Percentiles rank a stretch among this genome's conserved stretches.
Conservation (phyloP, 352 stramenopile genomes). For the Thalassiosira allenii region DNA sequence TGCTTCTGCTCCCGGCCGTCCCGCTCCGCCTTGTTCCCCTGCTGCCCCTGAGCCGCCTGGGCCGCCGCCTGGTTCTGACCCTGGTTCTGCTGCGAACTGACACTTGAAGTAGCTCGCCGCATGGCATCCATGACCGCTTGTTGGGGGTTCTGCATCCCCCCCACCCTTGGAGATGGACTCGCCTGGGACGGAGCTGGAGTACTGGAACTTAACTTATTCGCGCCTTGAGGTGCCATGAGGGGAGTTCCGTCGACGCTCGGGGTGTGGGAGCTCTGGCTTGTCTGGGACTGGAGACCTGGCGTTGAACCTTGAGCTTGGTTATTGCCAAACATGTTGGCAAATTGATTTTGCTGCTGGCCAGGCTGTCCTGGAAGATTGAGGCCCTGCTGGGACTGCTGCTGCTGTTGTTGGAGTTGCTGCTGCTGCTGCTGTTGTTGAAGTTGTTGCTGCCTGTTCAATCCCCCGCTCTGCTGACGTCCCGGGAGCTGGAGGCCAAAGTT, state of each 20-base stretch:
- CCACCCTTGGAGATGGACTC: too few relatives aligned
- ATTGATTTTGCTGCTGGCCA: background rate
- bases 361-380: background rate
- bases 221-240: too few relatives aligned
- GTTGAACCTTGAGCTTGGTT: slow-evolving; percentile 48
- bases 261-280: slow-evolving; percentile 15
- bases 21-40: slow-evolving; percentile 8
- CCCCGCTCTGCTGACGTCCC: too few relatives aligned
- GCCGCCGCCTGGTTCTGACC: background rate
- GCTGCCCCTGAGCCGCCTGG: background rate
- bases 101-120: background rate
- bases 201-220: too few relatives aligned
- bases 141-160: background rate
- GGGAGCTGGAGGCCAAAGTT: too few relatives aligned
- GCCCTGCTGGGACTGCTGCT: background rate
- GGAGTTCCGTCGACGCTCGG: too few relatives aligned
- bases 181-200: too few relatives aligned
- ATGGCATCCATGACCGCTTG: background rate
- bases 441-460: too few relatives aligned
- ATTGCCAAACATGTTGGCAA: slow-evolving; percentile 30
- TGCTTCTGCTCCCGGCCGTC: too few relatives aligned
- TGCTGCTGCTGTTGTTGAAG: background rate
- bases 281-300: slow-evolving; percentile 26
- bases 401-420: slow-evolving; percentile 2
- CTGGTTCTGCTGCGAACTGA: background rate